These are phyloP conservation scores for Cladorrhinum samala DNA, from an alignment of 495 filamentous ascomycete species.

Conservation along the genomic window DNA sequence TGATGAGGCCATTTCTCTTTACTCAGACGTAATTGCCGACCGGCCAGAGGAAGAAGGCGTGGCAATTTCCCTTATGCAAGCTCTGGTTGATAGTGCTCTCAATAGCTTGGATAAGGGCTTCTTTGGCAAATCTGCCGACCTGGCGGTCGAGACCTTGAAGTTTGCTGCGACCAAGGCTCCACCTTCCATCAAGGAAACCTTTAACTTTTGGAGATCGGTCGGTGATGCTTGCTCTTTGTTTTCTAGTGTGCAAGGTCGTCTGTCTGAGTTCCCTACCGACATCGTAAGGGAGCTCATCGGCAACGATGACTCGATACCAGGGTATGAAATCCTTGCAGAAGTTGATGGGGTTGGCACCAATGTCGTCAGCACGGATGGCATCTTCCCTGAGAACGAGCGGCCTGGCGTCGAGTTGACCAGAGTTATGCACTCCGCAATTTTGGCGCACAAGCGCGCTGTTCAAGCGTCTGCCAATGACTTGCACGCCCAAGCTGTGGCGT, in stretches of 20 bases:
- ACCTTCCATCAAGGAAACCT: constrained; percentile 51
- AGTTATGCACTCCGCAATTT: constrained; percentile 61
- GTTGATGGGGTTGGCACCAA: constrained; percentile 61
- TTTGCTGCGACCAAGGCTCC: constrained; percentile 32
- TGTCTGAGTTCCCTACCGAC: constrained; percentile 51
- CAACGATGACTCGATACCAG: constrained; percentile 41
- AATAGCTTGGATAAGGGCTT: constrained; percentile 71
- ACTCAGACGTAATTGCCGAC: constrained; percentile 59
- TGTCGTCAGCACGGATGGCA: constrained; percentile 38
- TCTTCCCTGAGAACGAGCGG: constrained; percentile 40
- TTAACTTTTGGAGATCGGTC: constrained; percentile 92
- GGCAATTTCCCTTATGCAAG: constrained; percentile 77
- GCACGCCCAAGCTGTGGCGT: constrained; percentile 90
- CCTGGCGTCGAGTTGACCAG: constrained; percentile 42
- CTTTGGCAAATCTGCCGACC: constrained; percentile 69
- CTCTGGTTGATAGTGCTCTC: constrained; percentile 73
- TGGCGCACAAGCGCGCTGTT: constrained; percentile 83
- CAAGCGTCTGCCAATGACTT: constrained; percentile 63
- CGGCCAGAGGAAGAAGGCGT: constrained; percentile 78
- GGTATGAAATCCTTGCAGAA: constrained; percentile 59
- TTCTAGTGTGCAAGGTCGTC: constrained; percentile 62
- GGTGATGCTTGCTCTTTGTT: constrained; percentile 87
- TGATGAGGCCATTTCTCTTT: constrained; percentile 71
- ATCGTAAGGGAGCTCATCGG: constrained; percentile 52
- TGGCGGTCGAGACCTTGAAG: constrained; percentile 41